Conservation (phyloP, 2,329 filamentous ascomycete genomes). For the Neocucurbitaria cava region DNA sequence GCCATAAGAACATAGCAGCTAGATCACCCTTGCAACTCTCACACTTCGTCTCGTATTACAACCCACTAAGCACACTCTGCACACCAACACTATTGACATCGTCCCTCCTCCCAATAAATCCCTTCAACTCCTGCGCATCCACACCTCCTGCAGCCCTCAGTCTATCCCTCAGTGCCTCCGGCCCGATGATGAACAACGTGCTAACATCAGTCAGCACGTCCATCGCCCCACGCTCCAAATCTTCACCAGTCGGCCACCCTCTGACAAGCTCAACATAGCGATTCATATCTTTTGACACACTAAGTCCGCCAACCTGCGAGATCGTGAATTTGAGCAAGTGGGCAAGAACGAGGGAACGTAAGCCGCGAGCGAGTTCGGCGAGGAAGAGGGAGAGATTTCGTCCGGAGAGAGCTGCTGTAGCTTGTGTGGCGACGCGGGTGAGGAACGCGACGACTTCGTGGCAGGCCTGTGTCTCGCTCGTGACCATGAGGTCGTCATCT, state of each 20-base stretch:
- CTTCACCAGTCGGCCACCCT: conserved; percentile 74
- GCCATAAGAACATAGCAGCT: background rate
- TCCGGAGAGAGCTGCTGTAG: conserved; percentile 76
- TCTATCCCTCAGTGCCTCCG: conserved; percentile 60
- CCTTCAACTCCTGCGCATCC: conserved; percentile 69
- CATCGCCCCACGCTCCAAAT: conserved; percentile 62
- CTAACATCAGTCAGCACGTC: conserved; percentile 93
- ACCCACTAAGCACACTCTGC: conserved; percentile 75
- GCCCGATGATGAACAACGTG: conserved; percentile 91
- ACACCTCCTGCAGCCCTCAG: conserved; percentile 53
- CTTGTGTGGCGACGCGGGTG: conserved; percentile 67
- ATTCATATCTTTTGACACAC: conserved; percentile 95
- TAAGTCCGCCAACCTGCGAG: conserved; percentile 89
- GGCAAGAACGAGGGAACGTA: conserved; percentile 81
- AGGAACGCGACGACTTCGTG: conserved; percentile 82
- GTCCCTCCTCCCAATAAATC: conserved; percentile 84
- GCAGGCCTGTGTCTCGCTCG: conserved; percentile 78
- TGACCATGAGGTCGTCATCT: conserved; percentile 62
- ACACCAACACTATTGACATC: conserved; percentile 82
- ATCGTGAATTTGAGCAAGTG: conserved; percentile 96
- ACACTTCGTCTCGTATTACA: conserved; percentile 10
- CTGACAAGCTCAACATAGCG: conserved; percentile 88
- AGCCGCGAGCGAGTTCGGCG: conserved; percentile 80
- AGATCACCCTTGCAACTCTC: background rate
- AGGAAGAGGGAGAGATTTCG: conserved; percentile 83